A percentile compares a stretch with the other conserved stretches of the same genome.
Conservation (phyloP, 2,329 filamentous ascomycete genomes). For the Phialocephala subalpina region DNA sequence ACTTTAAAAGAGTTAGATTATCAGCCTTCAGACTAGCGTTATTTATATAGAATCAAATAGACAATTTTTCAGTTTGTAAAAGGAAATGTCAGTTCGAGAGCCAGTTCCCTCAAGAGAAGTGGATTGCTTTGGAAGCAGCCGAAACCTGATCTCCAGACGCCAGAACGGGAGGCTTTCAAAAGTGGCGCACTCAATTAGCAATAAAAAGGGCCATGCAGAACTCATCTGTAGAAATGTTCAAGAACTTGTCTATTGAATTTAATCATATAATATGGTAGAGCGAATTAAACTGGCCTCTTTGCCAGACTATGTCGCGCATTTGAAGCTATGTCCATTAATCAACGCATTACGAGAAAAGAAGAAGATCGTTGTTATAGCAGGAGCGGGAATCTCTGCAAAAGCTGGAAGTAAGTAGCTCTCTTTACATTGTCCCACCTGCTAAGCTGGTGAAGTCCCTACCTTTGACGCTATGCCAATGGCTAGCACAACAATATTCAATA, state of each 20-base stretch:
- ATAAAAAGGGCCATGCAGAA: slow-evolving; percentile 10
- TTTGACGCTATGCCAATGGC: slow-evolving; percentile 41
- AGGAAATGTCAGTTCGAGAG: too few species aligned
- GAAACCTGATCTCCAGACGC: neutral
- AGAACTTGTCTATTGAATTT: slow-evolving; percentile 15
- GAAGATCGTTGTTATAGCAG: slow-evolving; percentile 94
- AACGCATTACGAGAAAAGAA: slow-evolving; percentile 83
- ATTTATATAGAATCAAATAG: slow-evolving; percentile 10
- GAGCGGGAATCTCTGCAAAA: slow-evolving; percentile 89
- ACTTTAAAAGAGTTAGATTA: slow-evolving; percentile 32
- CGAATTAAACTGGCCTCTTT: slow-evolving; percentile 20
- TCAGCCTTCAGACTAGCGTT: slow-evolving; percentile 24
- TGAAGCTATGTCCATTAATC: slow-evolving; percentile 70
- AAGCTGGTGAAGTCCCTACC: slow-evolving; percentile 28
- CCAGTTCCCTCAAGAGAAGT: neutral
- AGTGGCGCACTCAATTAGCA: slow-evolving; percentile 16
- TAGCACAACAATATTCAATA: slow-evolving; percentile 75
- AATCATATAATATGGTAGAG: slow-evolving; percentile 20
- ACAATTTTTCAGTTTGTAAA: neutral
- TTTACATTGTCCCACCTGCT: slow-evolving; percentile 17
- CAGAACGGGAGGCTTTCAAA: slow-evolving; percentile 19
- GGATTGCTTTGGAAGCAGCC: neutral
- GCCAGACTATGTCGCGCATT: slow-evolving; percentile 28
- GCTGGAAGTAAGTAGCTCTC: slow-evolving; percentile 73
- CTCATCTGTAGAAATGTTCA: slow-evolving; percentile 1